phyloP scores from a whole-genome alignment of 2,329 filamentous ascomycete species.

The Fusarium buxicola region DNA sequence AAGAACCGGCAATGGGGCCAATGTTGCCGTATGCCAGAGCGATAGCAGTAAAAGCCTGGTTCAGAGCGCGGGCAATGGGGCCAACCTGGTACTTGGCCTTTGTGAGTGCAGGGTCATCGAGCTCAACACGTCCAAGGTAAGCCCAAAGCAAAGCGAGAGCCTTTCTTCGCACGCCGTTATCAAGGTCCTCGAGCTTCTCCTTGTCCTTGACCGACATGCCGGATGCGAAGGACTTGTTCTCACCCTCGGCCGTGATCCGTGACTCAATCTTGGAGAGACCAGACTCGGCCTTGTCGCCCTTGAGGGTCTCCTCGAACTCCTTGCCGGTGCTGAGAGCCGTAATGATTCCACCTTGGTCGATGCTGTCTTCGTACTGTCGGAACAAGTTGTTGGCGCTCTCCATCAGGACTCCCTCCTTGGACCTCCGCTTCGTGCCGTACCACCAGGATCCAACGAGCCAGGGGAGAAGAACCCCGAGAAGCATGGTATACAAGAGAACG shows the following conservation, averaged over 20 bases:
- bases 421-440: conserved; percentile 95
- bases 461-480: conserved; percentile 90
- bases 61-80: conserved; percentile 85
- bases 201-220: conserved; percentile 80
- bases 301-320: conserved; percentile 83
- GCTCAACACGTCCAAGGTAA: conserved; percentile 88
- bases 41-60: conserved; percentile 88
- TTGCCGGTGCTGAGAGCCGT: conserved; percentile 85
- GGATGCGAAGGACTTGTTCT: conserved; percentile 61
- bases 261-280: conserved; percentile 88
- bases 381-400: conserved; percentile 96
- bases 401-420: conserved; percentile 92
- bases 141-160: conserved; percentile 92
- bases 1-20: conserved; percentile 82
- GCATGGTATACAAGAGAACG: conserved; percentile 85
- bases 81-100: conserved; percentile 90
- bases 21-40: conserved; percentile 89
- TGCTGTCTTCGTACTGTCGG: conserved; percentile 88
- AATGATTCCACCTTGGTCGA: conserved; percentile 83
- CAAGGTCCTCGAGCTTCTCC: conserved; percentile 80
- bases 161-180: conserved; percentile 84
- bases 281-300: conserved; percentile 81
- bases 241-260: conserved; percentile 74
- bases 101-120: conserved; percentile 81
- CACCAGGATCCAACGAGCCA: conserved; percentile 98